Evolutionary conservation across 163 green algal genomes (phyloP), one percentile per base, ranked within the genome.

Genomic region (Coccomyxa subellipsoidea): DNA sequence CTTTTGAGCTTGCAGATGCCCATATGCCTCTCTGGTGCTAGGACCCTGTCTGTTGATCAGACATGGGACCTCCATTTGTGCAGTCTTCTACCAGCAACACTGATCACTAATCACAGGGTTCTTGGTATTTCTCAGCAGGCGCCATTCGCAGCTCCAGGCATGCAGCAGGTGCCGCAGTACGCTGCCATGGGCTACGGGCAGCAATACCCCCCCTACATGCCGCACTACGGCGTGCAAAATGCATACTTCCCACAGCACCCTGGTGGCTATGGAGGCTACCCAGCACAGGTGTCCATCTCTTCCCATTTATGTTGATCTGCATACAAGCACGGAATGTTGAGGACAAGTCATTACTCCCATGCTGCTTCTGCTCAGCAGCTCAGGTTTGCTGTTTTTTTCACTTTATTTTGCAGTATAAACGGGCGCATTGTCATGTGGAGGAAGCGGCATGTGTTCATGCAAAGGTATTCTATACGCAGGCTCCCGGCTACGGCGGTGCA

Each of bases 91-190:
- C n/a, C n/a, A n/a, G n/a, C n/a, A n/a, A n/a, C n/a, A n/a, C n/a
- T n/a, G n/a, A n/a, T n/a, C n/a, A n/a, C n/a, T n/a, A n/a, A n/a
- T n/a, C n/a, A n/a, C n/a, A n/a, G n/a, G n/a, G n/a, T n/a, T n/a
- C n/a, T n/a, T n/a, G n/a, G n/a, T n/a, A n/a, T n/a, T n/a, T n/a
- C n/a, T n/a, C n/a, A n/a, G 27, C 66, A 73, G 66, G 66, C 29
- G 27, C 21, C 66, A 73, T 73, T 73, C 27, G 66, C 29, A 36
- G 66, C 66, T 4, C 66, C 66, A 23, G 47, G n/a, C 10, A 32
- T 36, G 66, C 66, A 73, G 66, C 66, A 32, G 66, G 66, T 73
- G 66, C 66, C 66, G 27, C 66, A 73, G 66, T 73, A 73, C 27
- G 66, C 29, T 34, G 66, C 66, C 21, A 73, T 73, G 66, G 66